These are phyloP conservation scores for Podaxis rugospora DNA, from an alignment of 768 basidiomycete species.

Conservation along the genomic window DNA sequence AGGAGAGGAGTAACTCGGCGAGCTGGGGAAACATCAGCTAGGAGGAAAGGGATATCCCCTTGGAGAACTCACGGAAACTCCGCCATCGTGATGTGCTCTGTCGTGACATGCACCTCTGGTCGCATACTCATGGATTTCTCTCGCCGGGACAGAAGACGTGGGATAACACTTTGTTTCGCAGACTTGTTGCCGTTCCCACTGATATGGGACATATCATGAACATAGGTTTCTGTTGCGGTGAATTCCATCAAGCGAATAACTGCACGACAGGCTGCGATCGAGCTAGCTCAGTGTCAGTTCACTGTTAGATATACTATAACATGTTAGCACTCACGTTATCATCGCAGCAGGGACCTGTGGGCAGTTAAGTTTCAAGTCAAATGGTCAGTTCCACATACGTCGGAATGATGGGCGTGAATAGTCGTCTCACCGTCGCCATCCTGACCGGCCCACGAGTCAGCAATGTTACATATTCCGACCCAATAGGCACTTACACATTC, in stretches of 20 bases:
- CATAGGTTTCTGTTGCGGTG: conserved; percentile 38
- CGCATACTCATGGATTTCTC: conserved; percentile 29
- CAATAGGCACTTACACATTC: conserved; percentile 49
- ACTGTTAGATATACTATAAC: background rate
- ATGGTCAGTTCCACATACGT: conserved; percentile 12
- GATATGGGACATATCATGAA: conserved; percentile 39
- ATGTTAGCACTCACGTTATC: conserved; percentile 41
- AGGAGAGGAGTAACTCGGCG: conserved; percentile 7
- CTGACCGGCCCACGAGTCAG: conserved; percentile 23
- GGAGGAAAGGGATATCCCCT: background rate
- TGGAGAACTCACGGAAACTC: conserved; percentile 42
- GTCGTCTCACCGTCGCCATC: conserved; percentile 44
- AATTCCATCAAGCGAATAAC: conserved; percentile 65
- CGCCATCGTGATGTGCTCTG: conserved; percentile 57
- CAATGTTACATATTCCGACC: conserved; percentile 4
- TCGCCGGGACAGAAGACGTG: conserved; percentile 20
- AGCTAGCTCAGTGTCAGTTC: conserved; percentile 23
- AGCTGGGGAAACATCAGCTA: background rate
- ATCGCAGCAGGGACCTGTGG: conserved; percentile 59
- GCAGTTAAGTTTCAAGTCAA: background rate
- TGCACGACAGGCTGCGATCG: conserved; percentile 64
- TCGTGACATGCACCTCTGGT: conserved; percentile 52
- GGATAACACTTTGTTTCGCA: conserved; percentile 24
- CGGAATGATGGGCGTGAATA: background rate
- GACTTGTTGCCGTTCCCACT: conserved; percentile 24